These are phyloP conservation scores for Vaccinium corymbosum DNA, from an alignment of 148 eudicot genomes.

Conservation along the genomic window DNA sequence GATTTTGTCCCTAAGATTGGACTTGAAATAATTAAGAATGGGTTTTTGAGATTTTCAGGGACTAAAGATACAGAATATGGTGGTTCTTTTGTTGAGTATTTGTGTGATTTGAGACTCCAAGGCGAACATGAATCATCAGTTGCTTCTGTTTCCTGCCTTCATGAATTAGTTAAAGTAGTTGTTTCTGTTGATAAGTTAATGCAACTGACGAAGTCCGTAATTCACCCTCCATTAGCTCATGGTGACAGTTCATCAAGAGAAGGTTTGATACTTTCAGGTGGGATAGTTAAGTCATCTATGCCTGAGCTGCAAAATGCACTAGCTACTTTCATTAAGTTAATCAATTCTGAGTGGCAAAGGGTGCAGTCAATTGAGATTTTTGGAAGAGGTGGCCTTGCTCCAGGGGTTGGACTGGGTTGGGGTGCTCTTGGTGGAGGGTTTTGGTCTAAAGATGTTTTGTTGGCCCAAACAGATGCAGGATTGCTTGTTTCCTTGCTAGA, in stretches of 20 bases:
- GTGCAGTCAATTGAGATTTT: conserved; percentile 56
- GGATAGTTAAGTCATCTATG: conserved; percentile 48
- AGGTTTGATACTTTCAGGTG: conserved; percentile 44
- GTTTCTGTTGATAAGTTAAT: conserved; percentile 63
- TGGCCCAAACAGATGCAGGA: conserved; percentile 65
- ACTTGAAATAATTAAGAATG: conserved; percentile 43
- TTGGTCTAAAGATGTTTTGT: conserved; percentile 57
- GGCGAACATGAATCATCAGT: conserved; percentile 49
- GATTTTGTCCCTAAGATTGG: conserved; percentile 69
- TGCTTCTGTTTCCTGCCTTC: conserved; percentile 68
- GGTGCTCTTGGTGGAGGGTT: conserved; percentile 80
- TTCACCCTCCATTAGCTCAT: conserved; percentile 20
- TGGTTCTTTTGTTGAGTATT: conserved; percentile 41
- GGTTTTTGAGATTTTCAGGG: conserved; percentile 39
- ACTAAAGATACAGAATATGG: conserved; percentile 21
- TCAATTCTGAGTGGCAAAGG: conserved; percentile 43
- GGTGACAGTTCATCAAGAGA: conserved; percentile 23
- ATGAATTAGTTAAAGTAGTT: conserved; percentile 45
- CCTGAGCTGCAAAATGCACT: conserved; percentile 41
- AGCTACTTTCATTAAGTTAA: conserved; percentile 38
- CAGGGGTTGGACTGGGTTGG: conserved; percentile 95
- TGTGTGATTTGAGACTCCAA: conserved; percentile 51
- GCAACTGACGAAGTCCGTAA: conserved; percentile 32
- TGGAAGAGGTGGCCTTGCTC: conserved; percentile 96
- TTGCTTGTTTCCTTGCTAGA: conserved; percentile 54